Evolutionary conservation across 208 protist species (phyloP), one percentile per base, ranked within the genome.

Genomic region (Zelonia costaricensis): DNA sequence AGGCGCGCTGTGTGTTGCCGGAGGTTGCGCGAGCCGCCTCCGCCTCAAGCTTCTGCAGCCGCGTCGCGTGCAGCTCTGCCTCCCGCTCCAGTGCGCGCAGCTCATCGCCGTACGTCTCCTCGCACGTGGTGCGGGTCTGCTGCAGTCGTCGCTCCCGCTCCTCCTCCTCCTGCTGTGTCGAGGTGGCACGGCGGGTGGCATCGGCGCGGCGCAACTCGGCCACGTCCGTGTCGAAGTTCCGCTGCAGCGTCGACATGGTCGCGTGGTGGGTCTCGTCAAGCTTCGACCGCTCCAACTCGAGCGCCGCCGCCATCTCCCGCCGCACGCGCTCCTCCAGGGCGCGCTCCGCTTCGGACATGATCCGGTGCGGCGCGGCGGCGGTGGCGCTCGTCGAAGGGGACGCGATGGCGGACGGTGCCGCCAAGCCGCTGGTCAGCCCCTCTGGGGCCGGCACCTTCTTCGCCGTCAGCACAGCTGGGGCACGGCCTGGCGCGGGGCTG

Each of bases 291-390:
- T 89, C 83, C 31, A 48, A 40, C 55, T 78, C 74, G 40, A 89
- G 64, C 33, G 47, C 54, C 44, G 30, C 59, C 60, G 76, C 64
- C 15, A 76, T 47, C 61, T 95, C 84, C 5, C 56, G 64, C 20
- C 80, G 81, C 31, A 95, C 79, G 54, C 76, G 83, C 44, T 76
- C 70, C 74, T 95, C 83, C 57, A 92, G 62, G 45, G 75, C 78
- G 16, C 71, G 69, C 63, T 92, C 89, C 20, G 89, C 82, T 69
- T 92, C 89, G 10, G 86, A 92, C 12, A 91, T 56, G 35, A 92
- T 74, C 10, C 82, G 74, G 22, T 66, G n/a, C 1, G 69, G 60
- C 4, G 57, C 44, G 0, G 53, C 10, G 5, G 40, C n/a, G n/a
- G n/a, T n/a, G n/a, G n/a, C n/a, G n/a, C n/a, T n/a, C n/a, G n/a